Evolutionary conservation across 495 filamentous ascomycete genomes (phyloP).

Genomic region (Opeltia flavorubescens): DNA sequence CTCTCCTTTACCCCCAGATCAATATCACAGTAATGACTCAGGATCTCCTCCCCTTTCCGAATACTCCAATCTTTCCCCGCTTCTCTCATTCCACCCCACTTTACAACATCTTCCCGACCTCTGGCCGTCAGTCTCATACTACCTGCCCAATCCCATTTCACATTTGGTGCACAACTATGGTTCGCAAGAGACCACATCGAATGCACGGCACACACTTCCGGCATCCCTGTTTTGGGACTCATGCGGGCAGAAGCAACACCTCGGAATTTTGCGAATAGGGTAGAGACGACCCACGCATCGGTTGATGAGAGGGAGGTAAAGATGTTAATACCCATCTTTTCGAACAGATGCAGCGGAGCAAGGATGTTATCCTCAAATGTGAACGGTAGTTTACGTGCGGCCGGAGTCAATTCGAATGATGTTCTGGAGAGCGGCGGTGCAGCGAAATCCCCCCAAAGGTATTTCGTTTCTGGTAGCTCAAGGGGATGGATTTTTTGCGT

Average conservation of each 20-base stretch:
- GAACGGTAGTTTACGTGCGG: slow-evolving; percentile 49
- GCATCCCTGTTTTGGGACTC: slow-evolving; percentile 53
- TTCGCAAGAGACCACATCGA: slow-evolving; percentile 73
- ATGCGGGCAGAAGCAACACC: slow-evolving; percentile 79
- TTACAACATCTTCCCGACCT: slow-evolving; percentile 27
- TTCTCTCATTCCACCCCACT: slow-evolving; percentile 19
- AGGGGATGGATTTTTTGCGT: slow-evolving; percentile 75
- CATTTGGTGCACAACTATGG: slow-evolving; percentile 88
- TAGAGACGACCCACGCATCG: slow-evolving; percentile 91
- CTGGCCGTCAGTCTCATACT: slow-evolving; percentile 55
- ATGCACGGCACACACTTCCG: slow-evolving; percentile 68
- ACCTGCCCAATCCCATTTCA: slow-evolving; percentile 85
- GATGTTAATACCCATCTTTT: slow-evolving; percentile 82
- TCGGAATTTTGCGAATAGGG: slow-evolving; percentile 82
- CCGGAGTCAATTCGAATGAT: not conserved
- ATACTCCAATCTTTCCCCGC: slow-evolving; percentile 34
- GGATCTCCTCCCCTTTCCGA: slow-evolving; percentile 62
- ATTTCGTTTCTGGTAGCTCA: slow-evolving; percentile 71
- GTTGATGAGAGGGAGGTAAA: slow-evolving; percentile 48
- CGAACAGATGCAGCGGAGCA: slow-evolving; percentile 67
- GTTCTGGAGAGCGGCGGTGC: not conserved
- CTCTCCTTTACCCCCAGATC: slow-evolving; percentile 59
- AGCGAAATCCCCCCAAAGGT: slow-evolving; percentile 83
- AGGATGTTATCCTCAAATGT: slow-evolving; percentile 76
- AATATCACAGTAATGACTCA: slow-evolving; percentile 93